Evolutionary conservation across 2,329 filamentous ascomycete species (phyloP).

Genomic region (Acephala macrosclerotiorum): DNA sequence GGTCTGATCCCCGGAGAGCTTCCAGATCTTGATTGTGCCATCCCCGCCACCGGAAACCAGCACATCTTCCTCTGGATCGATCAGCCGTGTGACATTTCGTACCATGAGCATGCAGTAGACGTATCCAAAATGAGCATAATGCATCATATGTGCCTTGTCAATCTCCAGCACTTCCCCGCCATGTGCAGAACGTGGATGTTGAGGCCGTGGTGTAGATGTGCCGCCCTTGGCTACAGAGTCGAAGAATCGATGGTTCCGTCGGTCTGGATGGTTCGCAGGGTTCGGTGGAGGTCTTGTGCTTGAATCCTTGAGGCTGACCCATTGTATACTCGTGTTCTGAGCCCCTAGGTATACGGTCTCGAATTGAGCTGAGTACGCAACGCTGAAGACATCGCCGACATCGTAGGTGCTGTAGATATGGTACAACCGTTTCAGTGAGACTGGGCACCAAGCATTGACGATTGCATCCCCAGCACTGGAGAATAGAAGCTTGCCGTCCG

Average conservation of each 20-base stretch:
- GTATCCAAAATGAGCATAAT: conserved; percentile 95
- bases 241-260: conserved; percentile 87
- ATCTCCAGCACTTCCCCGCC: conserved; percentile 80
- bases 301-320: conserved; percentile 78
- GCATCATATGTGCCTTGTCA: conserved; percentile 77
- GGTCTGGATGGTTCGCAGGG: conserved; percentile 74
- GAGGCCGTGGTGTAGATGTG: conserved; percentile 74
- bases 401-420: conserved; percentile 95
- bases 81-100: conserved; percentile 69
- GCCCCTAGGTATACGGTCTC: conserved; percentile 90
- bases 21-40: conserved; percentile 95
- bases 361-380: conserved; percentile 82
- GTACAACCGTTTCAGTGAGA: conserved; percentile 77
- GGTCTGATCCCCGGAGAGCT: conserved; percentile 61
- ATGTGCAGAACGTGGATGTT: conserved; percentile 50
- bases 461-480: conserved; percentile 94
- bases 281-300: conserved; percentile 65
- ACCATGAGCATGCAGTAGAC: conserved; percentile 95
- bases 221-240: conserved; percentile 90
- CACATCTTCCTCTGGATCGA: conserved; percentile 78
- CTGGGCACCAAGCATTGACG: conserved; percentile 91
- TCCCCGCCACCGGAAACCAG: conserved; percentile 92
- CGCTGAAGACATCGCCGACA: conserved; percentile 93
- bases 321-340: conserved; percentile 95
- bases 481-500: conserved; percentile 78